Conservation (phyloP, 2,329 filamentous ascomycete species). For the Thelonectria blattea region DNA sequence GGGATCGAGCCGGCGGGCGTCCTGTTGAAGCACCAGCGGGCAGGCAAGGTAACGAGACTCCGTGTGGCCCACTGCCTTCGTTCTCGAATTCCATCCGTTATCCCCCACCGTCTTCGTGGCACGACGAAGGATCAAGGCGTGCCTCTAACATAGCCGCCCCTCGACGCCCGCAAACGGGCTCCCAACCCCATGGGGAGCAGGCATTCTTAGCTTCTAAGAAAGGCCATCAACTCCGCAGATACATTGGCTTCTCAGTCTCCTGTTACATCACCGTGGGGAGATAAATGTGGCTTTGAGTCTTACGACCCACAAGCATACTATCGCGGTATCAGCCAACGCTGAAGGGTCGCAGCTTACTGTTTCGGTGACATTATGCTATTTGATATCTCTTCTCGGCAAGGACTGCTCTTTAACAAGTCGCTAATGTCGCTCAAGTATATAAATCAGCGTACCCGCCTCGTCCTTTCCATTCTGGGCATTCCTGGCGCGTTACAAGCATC, state of each 20-base stretch:
- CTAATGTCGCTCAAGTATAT: background rate
- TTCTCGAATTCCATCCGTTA: background rate
- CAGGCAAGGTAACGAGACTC: background rate
- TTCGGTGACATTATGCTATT: background rate
- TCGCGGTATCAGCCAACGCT: background rate
- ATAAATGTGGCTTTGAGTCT: background rate
- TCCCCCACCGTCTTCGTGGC: background rate
- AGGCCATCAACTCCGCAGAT: background rate
- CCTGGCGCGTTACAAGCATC: background rate
- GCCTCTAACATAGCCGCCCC: background rate
- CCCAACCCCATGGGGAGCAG: background rate
- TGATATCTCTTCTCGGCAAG: background rate
- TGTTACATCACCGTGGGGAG: background rate
- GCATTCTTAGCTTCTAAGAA: background rate
- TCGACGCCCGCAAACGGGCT: background rate
- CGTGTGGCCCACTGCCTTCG: background rate
- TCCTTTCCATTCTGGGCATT: background rate
- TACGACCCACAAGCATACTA: background rate
- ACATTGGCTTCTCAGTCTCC: background rate
- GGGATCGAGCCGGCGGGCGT: background rate
- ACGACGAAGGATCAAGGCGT: background rate
- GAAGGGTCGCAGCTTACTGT: background rate
- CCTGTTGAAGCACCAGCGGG: background rate
- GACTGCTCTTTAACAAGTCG: background rate
- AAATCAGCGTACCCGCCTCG: background rate